phyloP scores from a whole-genome alignment of 306 rosid species.

The Trifolium pratense region DNA sequence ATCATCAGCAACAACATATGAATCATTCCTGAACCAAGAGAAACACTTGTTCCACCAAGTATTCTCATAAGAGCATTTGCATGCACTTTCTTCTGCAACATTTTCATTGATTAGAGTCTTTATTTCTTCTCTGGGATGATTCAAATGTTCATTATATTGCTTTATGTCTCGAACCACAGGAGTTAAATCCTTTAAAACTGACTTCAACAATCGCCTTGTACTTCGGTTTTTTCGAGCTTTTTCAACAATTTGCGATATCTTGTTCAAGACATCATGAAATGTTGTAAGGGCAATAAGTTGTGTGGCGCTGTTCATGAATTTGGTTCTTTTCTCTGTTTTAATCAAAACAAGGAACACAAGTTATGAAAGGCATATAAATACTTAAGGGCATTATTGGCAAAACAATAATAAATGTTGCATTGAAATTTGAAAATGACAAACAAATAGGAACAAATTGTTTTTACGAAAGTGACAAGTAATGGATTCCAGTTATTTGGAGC shows the following conservation, averaged over 20 bases:
- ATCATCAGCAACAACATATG: neutral
- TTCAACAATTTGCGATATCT: neutral
- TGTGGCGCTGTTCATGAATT: constrained; percentile 22
- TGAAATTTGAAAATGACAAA: too few relatives aligned
- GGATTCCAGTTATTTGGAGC: too few relatives aligned
- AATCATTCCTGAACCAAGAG: neutral
- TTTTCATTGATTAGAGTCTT: constrained; percentile 23
- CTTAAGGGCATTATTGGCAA: too few relatives aligned
- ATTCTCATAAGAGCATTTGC: neutral
- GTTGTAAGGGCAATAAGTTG: neutral
- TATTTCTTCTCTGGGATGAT: constrained; percentile 37
- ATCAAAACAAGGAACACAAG: too few relatives aligned
- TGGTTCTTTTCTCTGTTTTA: neutral
- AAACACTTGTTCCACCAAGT: neutral
- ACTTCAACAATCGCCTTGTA: neutral
- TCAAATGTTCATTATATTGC: constrained; percentile 22
- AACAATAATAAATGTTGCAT: too few relatives aligned
- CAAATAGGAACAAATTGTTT: too few relatives aligned
- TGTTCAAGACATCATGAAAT: constrained; percentile 1
- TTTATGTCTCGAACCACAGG: constrained; percentile 40
- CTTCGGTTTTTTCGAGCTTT: neutral
- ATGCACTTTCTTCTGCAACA: neutral
- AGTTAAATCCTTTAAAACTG: neutral
- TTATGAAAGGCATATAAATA: neutral
- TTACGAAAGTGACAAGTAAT: too few relatives aligned